Base-by-base conservation (phyloP, 2,329 filamentous ascomycete species). In the Nannizzia gypsea region DNA sequence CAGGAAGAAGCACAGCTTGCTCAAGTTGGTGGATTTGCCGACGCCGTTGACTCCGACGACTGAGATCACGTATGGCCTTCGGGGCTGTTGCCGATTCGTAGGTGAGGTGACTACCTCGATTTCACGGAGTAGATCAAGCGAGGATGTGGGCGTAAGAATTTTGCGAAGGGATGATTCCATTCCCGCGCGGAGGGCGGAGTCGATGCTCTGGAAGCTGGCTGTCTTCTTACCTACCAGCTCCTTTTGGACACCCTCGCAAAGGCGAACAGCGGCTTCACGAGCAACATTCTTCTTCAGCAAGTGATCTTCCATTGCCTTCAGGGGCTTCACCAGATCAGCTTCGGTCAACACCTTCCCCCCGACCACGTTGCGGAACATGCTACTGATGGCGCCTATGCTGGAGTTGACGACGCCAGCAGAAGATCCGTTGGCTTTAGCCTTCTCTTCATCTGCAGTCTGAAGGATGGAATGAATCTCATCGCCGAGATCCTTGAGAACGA, bases 11-110 rank as follows among this genome's bases (percentile, higher is more conserved):
- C 91, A 95, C 66, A 99, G 96, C 75, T 99, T 99, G 73, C 89
- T 92, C 40, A 99, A 80, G 71, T 96, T 97, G 58, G 93, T 99
- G 15, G 91, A 96, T 77, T 99, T 99, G 70, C 93, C 93, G 40
- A 99, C 93, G 59, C 93, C 93, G 72, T 99, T 99, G 71, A 99
- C 93, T 63, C 93, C 93, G 48, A 99, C 93, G 63, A 99, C 96
- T 60, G 90, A 96, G 71, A 99, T 95, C 68, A 97, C 92, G 71
- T 97, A 99, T 48, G 93, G 93, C 3, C 93, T 86, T 20, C 81
- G 74, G 62, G 82, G 77, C 62, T 85, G 79, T 31, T 84, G 85
- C 2, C 84, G 82, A 22, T 77, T 78, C 0, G 86, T 77, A 0
- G 89, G 86, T 9, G 83, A 79, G 5, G 84, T 86, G 63, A 95